These are phyloP conservation scores for Perkinsus chesapeaki DNA, from an alignment of 169 alveolate genomes.

Conservation along the genomic window DNA sequence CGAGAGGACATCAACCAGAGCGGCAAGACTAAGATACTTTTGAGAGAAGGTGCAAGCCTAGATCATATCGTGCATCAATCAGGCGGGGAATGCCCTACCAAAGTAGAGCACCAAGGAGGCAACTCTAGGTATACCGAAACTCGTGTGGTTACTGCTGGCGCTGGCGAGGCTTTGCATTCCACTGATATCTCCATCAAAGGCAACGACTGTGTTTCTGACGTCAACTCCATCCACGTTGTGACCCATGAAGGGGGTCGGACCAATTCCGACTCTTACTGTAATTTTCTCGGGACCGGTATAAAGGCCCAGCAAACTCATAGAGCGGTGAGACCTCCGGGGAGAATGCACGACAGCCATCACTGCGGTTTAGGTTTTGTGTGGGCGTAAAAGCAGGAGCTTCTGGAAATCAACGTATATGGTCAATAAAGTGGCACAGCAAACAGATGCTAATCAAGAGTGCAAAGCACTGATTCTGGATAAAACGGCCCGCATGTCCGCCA, in stretches of 20 bases:
- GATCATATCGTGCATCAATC: background rate
- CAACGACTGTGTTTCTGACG: background rate
- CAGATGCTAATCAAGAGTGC: background rate
- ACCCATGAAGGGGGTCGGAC: background rate
- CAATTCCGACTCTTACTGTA: background rate
- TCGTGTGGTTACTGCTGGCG: background rate
- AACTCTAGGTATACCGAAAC: background rate
- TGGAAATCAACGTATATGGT: background rate
- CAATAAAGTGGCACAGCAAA: background rate
- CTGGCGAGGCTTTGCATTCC: background rate
- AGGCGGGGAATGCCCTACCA: background rate
- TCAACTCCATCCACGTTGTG: background rate
- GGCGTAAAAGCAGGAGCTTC: background rate
- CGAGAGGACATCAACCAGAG: background rate
- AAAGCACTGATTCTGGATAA: background rate
- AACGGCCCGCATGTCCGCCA: background rate
- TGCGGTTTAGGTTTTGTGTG: background rate
- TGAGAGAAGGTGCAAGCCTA: background rate
- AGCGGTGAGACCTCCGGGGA: background rate
- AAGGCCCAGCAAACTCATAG: background rate
- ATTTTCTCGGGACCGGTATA: background rate
- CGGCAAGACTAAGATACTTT: background rate
- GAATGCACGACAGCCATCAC: background rate
- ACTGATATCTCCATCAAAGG: background rate
- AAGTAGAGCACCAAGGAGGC: background rate